Conservation (phyloP, 305 asterid genomes). For the Petunia hybrid region DNA sequence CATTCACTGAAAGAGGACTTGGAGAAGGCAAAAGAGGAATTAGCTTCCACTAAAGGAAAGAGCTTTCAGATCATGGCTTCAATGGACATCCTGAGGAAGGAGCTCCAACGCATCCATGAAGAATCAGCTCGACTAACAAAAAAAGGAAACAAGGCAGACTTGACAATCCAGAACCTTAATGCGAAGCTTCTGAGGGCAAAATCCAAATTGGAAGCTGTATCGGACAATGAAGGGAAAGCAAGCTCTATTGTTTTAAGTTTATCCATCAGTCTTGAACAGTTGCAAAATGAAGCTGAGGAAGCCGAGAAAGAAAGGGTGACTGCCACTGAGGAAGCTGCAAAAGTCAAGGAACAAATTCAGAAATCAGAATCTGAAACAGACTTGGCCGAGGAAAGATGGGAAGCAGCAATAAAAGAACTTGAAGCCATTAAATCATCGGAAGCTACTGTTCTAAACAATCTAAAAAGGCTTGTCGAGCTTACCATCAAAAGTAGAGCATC, state of each 20-base stretch:
- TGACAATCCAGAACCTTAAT: conserved; percentile 63
- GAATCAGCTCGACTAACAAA: conserved; percentile 58
- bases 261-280: conserved; percentile 57
- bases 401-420: conserved; percentile 64
- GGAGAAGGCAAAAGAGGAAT: conserved; percentile 57
- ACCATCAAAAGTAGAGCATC: conserved; percentile 66
- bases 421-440: conserved; percentile 71
- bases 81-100: conserved; percentile 67
- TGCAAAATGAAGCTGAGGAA: conserved; percentile 60
- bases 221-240: conserved; percentile 65
- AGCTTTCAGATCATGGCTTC: conserved; percentile 83
- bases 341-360: conserved; percentile 56
- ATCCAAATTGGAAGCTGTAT: conserved; percentile 67
- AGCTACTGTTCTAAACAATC: conserved; percentile 66
- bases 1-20: conserved; percentile 55
- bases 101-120: conserved; percentile 60
- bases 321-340: conserved; percentile 55
- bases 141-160: conserved; percentile 63
- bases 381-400: conserved; percentile 63
- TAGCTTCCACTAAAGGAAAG: conserved; percentile 57
- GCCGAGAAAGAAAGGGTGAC: conserved; percentile 52
- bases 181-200: conserved; percentile 73
- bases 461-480: conserved; percentile 54
- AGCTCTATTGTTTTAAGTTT: conserved; percentile 58
- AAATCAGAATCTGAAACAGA: conserved; percentile 61